Conservation (phyloP, 345 rosid genomes). For the Boechera retrofracta region DNA sequence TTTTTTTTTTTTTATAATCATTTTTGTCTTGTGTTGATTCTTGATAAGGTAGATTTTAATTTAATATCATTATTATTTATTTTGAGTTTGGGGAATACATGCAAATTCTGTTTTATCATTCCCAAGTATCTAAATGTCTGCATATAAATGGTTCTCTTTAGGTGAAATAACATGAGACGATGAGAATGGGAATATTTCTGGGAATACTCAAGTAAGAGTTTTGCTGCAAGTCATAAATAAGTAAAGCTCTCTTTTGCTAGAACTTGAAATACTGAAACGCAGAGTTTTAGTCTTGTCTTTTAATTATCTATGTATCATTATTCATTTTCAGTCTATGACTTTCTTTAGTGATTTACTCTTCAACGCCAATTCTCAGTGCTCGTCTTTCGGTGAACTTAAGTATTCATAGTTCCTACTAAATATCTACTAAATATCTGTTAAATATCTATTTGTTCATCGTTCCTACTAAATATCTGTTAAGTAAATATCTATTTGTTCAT, state of each 20-base stretch:
- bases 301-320: not conserved
- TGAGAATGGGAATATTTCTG: not conserved
- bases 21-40: conserved; percentile 25
- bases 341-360: conserved; percentile 24
- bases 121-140: conserved; percentile 24
- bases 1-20: conserved; percentile 2
- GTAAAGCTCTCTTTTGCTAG: conserved; percentile 15
- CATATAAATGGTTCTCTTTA: conserved; percentile 35
- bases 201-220: conserved; percentile 3
- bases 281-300: not conserved
- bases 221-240: not conserved
- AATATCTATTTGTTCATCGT: conserved; percentile 7
- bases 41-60: conserved; percentile 29
- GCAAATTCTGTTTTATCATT: conserved; percentile 12
- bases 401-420: not conserved
- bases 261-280: conserved; percentile 10
- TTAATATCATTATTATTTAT: not conserved
- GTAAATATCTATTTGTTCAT: conserved; percentile 26
- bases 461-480: conserved; percentile 17
- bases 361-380: conserved; percentile 29
- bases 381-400: conserved; percentile 8
- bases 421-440: conserved; percentile 19
- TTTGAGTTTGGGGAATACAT: conserved; percentile 11
- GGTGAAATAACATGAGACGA: not conserved
- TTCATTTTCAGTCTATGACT: conserved; percentile 22